These are phyloP conservation scores for Penicillium sp. DNA, from an alignment of 2,329 filamentous ascomycete genomes.

Conservation along the genomic window DNA sequence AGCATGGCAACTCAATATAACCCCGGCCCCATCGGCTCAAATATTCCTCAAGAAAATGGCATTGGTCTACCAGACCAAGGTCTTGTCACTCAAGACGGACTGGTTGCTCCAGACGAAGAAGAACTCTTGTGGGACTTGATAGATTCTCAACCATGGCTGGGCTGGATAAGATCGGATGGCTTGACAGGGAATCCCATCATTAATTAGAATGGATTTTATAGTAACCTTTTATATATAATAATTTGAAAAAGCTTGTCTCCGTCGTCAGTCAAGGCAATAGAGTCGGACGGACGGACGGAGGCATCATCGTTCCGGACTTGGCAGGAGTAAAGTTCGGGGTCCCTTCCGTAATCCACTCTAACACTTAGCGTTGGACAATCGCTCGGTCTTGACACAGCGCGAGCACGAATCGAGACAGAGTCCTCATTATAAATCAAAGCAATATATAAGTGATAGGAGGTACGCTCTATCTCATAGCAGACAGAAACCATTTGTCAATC, in stretches of 20 bases:
- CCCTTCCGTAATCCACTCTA: neutral
- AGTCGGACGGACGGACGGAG: neutral
- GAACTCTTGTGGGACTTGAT: slow-evolving; percentile 3
- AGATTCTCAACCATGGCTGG: slow-evolving; percentile 5
- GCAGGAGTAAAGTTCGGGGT: neutral
- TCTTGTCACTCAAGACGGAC: neutral
- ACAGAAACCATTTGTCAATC: neutral
- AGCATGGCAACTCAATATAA: neutral
- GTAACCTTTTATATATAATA: neutral
- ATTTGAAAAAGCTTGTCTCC: neutral
- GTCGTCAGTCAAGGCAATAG: neutral
- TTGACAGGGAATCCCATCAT: neutral
- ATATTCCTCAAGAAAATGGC: neutral
- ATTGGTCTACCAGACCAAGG: neutral
- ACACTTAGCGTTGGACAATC: neutral
- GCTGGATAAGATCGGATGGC: slow-evolving; percentile 2
- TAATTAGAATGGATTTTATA: neutral
- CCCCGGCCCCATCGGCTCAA: neutral
- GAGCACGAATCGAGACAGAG: neutral
- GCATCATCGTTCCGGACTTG: neutral
- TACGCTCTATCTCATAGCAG: neutral
- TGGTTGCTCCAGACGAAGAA: neutral
- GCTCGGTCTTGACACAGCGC: neutral
- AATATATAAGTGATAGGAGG: neutral
- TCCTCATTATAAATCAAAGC: neutral